Evolutionary conservation across 2,329 filamentous ascomycete species (phyloP), one percentile per base, ranked within the genome.

Genomic region (Colletotrichum gloeosporioides): DNA sequence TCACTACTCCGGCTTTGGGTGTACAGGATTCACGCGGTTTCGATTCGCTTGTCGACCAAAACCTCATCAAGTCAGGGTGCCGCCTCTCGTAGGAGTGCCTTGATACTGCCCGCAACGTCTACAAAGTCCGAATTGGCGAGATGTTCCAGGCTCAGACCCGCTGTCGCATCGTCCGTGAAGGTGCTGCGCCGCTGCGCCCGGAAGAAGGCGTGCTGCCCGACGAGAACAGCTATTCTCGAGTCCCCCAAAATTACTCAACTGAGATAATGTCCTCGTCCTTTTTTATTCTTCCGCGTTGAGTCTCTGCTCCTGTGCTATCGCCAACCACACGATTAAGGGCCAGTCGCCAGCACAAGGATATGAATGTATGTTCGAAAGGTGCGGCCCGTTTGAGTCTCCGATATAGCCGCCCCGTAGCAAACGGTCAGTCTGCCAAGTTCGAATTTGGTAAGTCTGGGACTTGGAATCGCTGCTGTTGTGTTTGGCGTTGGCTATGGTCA

Each of bases 201-300:
- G 6, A 6, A 18, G 18, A 49, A 49, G 5, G 18, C 1, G 18
- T 49, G 0, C 39, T n/a, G 16, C 39, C 0, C 39, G 39, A 44
- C 18, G 0, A 6, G 5, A 44, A n/a, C 39, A 44, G 0, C 8
- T 6, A 1, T 44, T 44, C 4, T 44, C 36, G 36, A n/a, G 4
- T 10, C 36, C 5, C 36, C 36, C 8, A 4, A 44, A 18, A 0
- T 1, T 0, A 8, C 36, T 8, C 36, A 2, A 18, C 0, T 49
- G 3, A 49, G 0, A 4, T 49, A n/a, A n/a, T 49, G 4, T 2
- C 3, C 12, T 49, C 9, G 39, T 0, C 4, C 0, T 9, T 44
- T 44, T 44, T 3, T 0, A 44, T 3, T 44, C 18, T n/a, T 44
- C 18, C 0, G 8, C 39, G 9, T 44, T 3, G 18, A 44, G 9